Conservation (phyloP, 208 protist genomes). For the Crithidia bombi region DNA sequence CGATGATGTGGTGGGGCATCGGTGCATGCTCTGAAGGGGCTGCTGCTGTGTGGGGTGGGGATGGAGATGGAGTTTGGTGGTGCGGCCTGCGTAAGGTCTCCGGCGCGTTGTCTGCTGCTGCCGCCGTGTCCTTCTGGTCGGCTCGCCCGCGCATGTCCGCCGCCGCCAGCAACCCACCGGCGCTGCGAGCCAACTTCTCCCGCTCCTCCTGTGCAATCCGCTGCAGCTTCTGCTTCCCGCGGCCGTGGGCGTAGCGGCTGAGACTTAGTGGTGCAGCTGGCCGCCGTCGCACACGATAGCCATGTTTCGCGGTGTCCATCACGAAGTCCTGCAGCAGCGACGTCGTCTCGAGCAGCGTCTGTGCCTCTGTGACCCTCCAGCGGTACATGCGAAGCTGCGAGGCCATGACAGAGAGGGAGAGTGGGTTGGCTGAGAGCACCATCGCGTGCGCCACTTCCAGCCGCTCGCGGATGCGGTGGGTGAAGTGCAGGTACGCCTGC, state of each 20-base stretch:
- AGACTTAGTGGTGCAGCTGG: constrained; percentile 12
- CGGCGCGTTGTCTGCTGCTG: no score
- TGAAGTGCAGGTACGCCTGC: constrained; percentile 60
- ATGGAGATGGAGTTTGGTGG: no score
- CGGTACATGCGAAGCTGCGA: constrained; percentile 87
- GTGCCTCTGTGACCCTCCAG: constrained; percentile 80
- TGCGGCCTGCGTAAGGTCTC: no score
- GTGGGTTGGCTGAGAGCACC: constrained; percentile 78
- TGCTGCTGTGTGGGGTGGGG: no score
- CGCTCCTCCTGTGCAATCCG: constrained; percentile 23
- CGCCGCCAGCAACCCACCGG: neutral
- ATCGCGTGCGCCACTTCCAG: constrained; percentile 53
- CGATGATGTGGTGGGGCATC: no score
- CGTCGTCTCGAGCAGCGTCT: constrained; percentile 68
- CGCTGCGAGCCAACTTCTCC: constrained; percentile 5
- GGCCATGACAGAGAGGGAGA: constrained; percentile 77
- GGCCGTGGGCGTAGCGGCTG: constrained; percentile 50
- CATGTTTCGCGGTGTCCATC: constrained; percentile 35
- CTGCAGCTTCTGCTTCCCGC: constrained; percentile 32
- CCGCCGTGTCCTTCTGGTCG: no score
- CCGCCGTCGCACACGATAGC: constrained; percentile 49
- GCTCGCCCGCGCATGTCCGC: neutral
- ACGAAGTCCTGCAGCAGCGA: constrained; percentile 61
- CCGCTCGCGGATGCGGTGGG: constrained; percentile 61
- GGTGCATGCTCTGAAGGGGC: no score